Evolutionary conservation across 2,329 filamentous ascomycete species (phyloP), one percentile per base, ranked within the genome.

Genomic region (Trichoderma gracile): DNA sequence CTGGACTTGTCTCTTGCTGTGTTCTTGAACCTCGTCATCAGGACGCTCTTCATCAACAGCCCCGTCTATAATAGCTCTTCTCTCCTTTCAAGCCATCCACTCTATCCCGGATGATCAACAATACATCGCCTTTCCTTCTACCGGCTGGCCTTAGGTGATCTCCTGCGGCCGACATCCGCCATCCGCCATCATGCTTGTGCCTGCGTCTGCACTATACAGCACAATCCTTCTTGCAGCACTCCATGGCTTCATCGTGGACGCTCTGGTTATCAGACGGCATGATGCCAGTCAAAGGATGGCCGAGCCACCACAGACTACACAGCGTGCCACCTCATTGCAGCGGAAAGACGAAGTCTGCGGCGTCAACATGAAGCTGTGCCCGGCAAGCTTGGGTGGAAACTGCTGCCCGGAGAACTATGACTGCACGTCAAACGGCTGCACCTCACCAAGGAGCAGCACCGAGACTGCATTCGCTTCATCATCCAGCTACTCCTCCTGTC

Each of bases 361-460:
- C 14, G 65, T 67, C 33, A 68, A 70, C 47, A 68, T 73, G 65
- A 71, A 69, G 19, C 67, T 74, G 14, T 82, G 80, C 54, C 73
- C 79, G 5, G 69, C 72, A 3, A 76, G 76, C 10, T 61, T 80
- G n/a, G 70, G 72, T 21, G 81, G 82, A 40, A 79, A 78, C 40
- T 84, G 82, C 64, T 84, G 82, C 65, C 81, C 82, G 1, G 71
- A 77, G 5, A 71, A 76, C 45, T 86, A 83, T 68, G 73, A 74
- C 4, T 86, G 84, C 71, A 81, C 74, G 2, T 75, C 74, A 50
- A 74, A 79, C 40, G 80, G 79, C 42, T 84, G 82, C 65, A 78
- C 78, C 68, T 79, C 79, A 14, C 81, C 80, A 5, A 80, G 80
- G 0, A 78, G 74, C 43, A 78, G 76, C 14, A 76, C 79, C 14